Conservation (phyloP, 2,329 filamentous ascomycete species). For the Camillea tinctor region DNA sequence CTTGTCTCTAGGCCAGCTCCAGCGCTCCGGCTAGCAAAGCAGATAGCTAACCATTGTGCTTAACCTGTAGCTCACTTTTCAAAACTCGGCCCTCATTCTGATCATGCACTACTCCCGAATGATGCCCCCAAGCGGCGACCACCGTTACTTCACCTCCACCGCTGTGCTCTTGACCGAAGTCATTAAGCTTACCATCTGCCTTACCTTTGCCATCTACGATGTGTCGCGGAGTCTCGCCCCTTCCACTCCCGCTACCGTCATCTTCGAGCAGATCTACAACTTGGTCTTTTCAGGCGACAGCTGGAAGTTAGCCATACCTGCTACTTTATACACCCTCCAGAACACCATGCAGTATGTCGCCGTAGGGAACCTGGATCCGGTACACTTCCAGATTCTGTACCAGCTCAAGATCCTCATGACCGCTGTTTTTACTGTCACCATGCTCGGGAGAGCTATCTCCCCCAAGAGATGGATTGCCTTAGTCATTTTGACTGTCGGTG, state of each 20-base stretch:
- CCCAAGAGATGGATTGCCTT: constrained; percentile 77
- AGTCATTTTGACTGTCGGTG: constrained; percentile 74
- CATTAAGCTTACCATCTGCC: constrained; percentile 81
- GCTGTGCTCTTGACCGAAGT: constrained; percentile 93
- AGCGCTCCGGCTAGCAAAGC: no score
- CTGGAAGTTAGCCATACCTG: constrained; percentile 92
- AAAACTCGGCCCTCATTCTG: constrained; percentile 77
- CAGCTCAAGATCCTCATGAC: constrained; percentile 94
- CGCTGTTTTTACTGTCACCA: constrained; percentile 78
- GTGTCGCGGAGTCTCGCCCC: constrained; percentile 75
- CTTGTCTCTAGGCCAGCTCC: neutral
- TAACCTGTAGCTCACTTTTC: constrained; percentile 65
- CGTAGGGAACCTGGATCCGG: constrained; percentile 85
- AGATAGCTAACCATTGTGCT: constrained; percentile 1
- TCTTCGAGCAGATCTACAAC: constrained; percentile 77
- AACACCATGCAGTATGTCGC: constrained; percentile 94
- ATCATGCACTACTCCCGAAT: constrained; percentile 93
- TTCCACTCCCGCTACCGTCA: constrained; percentile 73
- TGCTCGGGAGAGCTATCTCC: constrained; percentile 71
- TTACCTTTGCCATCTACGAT: constrained; percentile 86
- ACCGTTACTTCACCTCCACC: constrained; percentile 90
- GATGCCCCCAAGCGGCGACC: constrained; percentile 81
- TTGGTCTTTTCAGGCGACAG: constrained; percentile 86
- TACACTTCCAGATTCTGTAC: constrained; percentile 90
- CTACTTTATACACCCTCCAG: constrained; percentile 83